Conservation (phyloP, 164 flowering plant species). For the Tetracentron sinense region DNA sequence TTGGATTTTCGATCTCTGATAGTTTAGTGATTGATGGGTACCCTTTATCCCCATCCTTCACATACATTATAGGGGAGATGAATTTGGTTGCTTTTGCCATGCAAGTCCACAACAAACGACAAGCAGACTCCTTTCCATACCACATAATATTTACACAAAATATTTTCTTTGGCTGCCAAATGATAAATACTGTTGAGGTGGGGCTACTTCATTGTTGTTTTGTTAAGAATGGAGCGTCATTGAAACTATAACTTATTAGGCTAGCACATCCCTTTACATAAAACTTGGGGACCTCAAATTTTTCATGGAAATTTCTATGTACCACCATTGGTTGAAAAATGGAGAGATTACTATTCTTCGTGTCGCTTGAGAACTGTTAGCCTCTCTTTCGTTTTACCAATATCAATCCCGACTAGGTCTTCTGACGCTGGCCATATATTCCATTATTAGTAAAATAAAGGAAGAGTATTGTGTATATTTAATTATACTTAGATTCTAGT, state of each 20-base stretch:
- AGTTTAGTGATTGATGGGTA: slow-evolving; percentile 34
- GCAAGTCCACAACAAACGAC: slow-evolving; percentile 26
- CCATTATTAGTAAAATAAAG: neutral
- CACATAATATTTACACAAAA: too few relatives aligned
- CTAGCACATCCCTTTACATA: too few relatives aligned
- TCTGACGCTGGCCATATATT: neutral
- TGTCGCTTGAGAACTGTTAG: neutral
- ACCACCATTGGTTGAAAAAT: neutral
- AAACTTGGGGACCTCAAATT: too few relatives aligned
- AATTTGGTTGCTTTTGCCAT: slow-evolving; percentile 27
- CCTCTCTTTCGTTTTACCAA: slow-evolving; percentile 1
- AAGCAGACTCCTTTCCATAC: slow-evolving; percentile 6
- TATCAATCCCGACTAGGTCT: neutral
- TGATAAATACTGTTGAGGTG: too few relatives aligned
- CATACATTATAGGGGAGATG: slow-evolving; percentile 4
- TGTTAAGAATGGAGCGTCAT: too few relatives aligned
- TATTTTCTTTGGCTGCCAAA: neutral
- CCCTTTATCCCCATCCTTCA: slow-evolving; percentile 24
- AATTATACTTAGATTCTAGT: too few relatives aligned
- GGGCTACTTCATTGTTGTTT: too few relatives aligned
- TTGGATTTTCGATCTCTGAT: slow-evolving; percentile 10
- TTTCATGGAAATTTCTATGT: neutral
- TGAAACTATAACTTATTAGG: too few relatives aligned
- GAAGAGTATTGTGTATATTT: too few relatives aligned
- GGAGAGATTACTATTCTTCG: neutral